Evolutionary conservation across 2,329 filamentous ascomycete genomes (phyloP).

Genomic region (Ophiocordyceps australis): DNA sequence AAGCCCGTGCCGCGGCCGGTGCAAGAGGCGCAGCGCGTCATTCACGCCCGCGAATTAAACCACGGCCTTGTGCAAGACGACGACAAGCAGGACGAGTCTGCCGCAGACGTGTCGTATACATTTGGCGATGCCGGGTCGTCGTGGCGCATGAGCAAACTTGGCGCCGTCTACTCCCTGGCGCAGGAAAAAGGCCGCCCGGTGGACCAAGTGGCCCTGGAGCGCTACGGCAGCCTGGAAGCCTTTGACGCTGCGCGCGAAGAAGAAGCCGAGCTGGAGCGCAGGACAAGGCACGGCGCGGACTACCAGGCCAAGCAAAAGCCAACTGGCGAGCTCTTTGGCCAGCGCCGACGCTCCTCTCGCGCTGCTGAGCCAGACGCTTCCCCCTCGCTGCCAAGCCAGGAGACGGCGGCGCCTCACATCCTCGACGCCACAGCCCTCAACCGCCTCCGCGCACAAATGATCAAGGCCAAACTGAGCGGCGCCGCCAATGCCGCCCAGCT

Average conservation of each 20-base stretch:
- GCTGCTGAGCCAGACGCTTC: conserved; percentile 10
- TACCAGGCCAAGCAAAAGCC: conserved; percentile 78
- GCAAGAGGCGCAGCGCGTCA: conserved; percentile 48
- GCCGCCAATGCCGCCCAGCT: conserved; percentile 58
- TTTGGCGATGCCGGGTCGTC: conserved; percentile 82
- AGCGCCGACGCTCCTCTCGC: conserved; percentile 46
- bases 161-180: conserved; percentile 64
- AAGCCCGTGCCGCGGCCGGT: conserved; percentile 32
- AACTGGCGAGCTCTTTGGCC: conserved; percentile 67
- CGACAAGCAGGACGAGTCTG: conserved; percentile 27
- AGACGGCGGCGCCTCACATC: conserved; percentile 36
- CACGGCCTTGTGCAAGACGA: conserved; percentile 39
- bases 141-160: conserved; percentile 94
- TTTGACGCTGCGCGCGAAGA: conserved; percentile 93
- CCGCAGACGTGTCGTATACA: conserved; percentile 49
- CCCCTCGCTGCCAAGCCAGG: conserved; percentile 24
- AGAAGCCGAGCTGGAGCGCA: conserved; percentile 71
- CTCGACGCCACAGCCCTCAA: conserved; percentile 73
- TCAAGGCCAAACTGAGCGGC: conserved; percentile 81
- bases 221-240: conserved; percentile 62
- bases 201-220: conserved; percentile 68
- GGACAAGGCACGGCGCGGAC: conserved; percentile 65
- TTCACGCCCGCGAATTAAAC: conserved; percentile 74
- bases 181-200: conserved; percentile 53
- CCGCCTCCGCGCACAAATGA: conserved; percentile 77